These are phyloP conservation scores for Rhododendron molle DNA, from an alignment of 148 eudicot genomes.

Conservation along the genomic window DNA sequence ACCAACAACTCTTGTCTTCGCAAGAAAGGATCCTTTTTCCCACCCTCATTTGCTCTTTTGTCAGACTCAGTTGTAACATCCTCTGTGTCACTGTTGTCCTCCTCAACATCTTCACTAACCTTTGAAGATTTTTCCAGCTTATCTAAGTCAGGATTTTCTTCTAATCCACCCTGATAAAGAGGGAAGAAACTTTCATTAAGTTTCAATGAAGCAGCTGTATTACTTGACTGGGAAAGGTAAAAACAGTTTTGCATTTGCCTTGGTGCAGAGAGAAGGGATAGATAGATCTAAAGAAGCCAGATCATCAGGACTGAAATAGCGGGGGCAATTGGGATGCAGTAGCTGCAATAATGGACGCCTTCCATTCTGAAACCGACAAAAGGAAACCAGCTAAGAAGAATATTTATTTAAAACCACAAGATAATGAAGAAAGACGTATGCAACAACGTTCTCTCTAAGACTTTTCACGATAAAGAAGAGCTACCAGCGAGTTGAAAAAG, in stretches of 20 bases:
- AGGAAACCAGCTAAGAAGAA: neutral
- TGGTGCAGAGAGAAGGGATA: conserved; percentile 58
- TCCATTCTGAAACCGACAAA: conserved; percentile 47
- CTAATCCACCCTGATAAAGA: conserved; percentile 34
- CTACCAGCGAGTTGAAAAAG: neutral
- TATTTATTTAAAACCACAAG: neutral
- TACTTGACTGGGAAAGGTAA: neutral
- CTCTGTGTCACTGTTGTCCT: conserved; percentile 29
- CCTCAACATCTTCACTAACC: conserved; percentile 30
- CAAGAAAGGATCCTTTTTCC: conserved; percentile 77
- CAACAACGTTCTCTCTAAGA: neutral
- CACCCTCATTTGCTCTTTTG: conserved; percentile 43
- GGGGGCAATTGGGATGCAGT: conserved; percentile 71
- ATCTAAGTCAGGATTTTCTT: conserved; percentile 17
- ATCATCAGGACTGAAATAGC: conserved; percentile 85
- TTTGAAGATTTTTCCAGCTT: conserved; percentile 29
- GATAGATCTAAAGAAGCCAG: conserved; percentile 52
- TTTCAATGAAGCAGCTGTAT: neutral
- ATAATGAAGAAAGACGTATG: neutral
- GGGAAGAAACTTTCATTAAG: neutral
- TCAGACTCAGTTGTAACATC: conserved; percentile 21
- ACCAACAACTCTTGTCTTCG: conserved; percentile 82
- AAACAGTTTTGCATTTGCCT: conserved; percentile 37
- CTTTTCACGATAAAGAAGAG: neutral
- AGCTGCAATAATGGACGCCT: conserved; percentile 84